Evolutionary conservation across 2,329 filamentous ascomycete genomes (phyloP), one percentile per base, ranked within the genome.

Genomic region (Calonectria fujianensis): DNA sequence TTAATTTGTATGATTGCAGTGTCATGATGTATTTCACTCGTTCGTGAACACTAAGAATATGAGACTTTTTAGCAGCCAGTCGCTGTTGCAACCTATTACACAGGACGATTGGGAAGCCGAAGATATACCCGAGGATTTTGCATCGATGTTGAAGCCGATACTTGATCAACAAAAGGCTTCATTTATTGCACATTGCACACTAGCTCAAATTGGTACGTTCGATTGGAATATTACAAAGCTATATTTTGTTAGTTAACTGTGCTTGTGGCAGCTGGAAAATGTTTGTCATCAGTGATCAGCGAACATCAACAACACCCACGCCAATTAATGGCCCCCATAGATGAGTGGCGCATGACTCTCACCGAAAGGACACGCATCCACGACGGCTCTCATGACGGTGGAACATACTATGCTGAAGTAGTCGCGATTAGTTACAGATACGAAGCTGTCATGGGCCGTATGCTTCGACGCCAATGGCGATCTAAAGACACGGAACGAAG

Each of bases 91-190:
- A 1, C 67, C 61, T 1, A 59, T 77, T 0, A 74, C 69, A 0
- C 57, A 73, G 2, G 41, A 59, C 5, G 77, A 79, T 2, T 79
- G 77, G 77, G 77, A 79, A 16, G 18, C 3, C 0, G 77, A 77
- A 29, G 63, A 72, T 0, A 2, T 50, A 0, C n/a, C 20, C 2
- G 27, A 41, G 14, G 4, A 1, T 3, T 20, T 39, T 0, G 24
- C 63, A 2, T 39, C 41, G 3, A n/a, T 78, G 0, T 2, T 76
- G 3, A 71, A 70, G 0, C 72, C 69, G 0, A 54, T 64, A 16
- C 37, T 45, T 0, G 31, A 57, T 2, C 29, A 32, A 2, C 73
- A 79, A 14, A 79, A 71, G n/a, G 27, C 18, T 0, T 77, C 72
- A 0, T 20, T 78, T 0, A 73, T 77, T 5, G 57, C 59, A 0